These are phyloP conservation scores for Dipteronia sinensis DNA, from an alignment of 345 rosid genomes.

Conservation along the genomic window DNA sequence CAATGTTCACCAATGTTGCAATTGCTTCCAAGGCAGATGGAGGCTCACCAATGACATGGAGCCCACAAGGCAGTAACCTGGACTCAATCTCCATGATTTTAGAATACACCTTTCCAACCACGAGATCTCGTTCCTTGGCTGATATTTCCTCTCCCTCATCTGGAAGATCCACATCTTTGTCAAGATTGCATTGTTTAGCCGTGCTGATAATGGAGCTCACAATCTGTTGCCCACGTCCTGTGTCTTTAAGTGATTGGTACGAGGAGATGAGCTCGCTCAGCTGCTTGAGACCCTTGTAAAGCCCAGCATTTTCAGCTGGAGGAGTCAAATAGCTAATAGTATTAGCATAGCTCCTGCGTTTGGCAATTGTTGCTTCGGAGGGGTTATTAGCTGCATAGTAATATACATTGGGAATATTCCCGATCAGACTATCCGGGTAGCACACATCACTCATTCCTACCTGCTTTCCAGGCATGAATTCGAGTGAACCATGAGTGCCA, in stretches of 20 bases:
- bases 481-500: slow-evolving; percentile 97
- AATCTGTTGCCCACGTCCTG: slow-evolving; percentile 88
- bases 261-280: slow-evolving; percentile 93
- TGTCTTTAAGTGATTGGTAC: slow-evolving; percentile 94
- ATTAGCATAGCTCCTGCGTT: slow-evolving; percentile 96
- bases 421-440: slow-evolving; percentile 94
- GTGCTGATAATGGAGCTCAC: slow-evolving; percentile 95
- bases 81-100: slow-evolving; percentile 99
- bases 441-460: slow-evolving; percentile 99
- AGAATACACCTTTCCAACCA: slow-evolving; percentile 93
- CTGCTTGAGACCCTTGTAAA: slow-evolving; percentile 98
- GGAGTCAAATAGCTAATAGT: slow-evolving; percentile 97
- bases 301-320: slow-evolving; percentile 99
- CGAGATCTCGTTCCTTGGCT: slow-evolving; percentile 76
- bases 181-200: slow-evolving; percentile 95
- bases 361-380: slow-evolving; percentile 97
- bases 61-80: slow-evolving; percentile 94
- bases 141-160: slow-evolving; percentile 77
- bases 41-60: slow-evolving; percentile 96
- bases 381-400: slow-evolving; percentile 98
- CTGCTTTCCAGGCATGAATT: slow-evolving; percentile 99
- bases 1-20: slow-evolving; percentile 94
- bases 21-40: slow-evolving; percentile 98
- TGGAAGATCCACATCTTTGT: slow-evolving; percentile 89
- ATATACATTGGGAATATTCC: slow-evolving; percentile 94